Evolutionary conservation across 192 early-diverging fungal genomes (phyloP).

Genomic region (Podila epigama): DNA sequence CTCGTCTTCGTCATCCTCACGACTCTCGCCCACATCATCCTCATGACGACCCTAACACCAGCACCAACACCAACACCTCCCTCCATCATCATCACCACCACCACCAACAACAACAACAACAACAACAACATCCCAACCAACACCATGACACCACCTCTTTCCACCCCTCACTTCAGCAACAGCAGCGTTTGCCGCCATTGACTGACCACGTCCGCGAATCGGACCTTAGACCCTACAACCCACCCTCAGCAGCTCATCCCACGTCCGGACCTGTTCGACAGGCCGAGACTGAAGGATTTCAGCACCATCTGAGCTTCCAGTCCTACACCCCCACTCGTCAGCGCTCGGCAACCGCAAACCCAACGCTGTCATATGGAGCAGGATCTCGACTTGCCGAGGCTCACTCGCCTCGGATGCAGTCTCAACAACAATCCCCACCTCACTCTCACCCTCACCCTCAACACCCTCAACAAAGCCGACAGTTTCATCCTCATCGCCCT

Average conservation of each 20-base stretch:
- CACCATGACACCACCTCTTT: no score
- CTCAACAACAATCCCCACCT: background rate
- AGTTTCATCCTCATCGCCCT: background rate
- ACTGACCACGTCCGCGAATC: conserved; percentile 47
- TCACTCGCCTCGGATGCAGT: background rate
- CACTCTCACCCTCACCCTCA: background rate
- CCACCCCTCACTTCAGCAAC: conserved; percentile 46
- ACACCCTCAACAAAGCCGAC: background rate
- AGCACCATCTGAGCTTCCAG: conserved; percentile 1
- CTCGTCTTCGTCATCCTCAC: no score
- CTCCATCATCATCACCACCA: background rate
- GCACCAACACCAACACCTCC: background rate
- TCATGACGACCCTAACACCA: background rate
- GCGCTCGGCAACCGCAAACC: background rate
- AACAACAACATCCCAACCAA: conserved; percentile 5
- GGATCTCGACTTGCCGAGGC: background rate
- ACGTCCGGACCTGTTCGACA: background rate
- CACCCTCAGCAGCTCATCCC: background rate
- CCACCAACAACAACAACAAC: background rate
- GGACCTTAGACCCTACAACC: conserved; percentile 35
- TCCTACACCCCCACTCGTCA: conserved; percentile 4
- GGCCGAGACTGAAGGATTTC: background rate
- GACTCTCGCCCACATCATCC: no score
- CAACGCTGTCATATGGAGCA: background rate
- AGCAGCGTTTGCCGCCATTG: conserved; percentile 41